Evolutionary conservation across 805 yeast genomes (phyloP).

Genomic region (Barnettozyma botsteinii): DNA sequence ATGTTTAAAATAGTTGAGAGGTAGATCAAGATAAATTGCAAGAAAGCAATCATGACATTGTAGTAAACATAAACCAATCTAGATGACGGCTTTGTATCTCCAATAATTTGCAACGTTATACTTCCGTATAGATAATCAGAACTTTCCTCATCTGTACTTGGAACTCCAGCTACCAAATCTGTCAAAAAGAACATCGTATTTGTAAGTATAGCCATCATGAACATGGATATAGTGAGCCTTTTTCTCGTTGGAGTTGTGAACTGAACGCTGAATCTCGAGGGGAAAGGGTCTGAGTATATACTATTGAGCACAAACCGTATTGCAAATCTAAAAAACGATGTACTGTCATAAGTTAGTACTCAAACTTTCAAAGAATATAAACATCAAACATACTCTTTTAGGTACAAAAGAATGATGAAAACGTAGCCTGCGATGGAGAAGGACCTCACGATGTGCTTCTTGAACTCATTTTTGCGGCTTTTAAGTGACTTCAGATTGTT

Average conservation of each 20-base stretch:
- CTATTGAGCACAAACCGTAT: constrained; percentile 34
- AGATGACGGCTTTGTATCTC: constrained; percentile 34
- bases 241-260: constrained; percentile 19
- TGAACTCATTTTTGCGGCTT: constrained; percentile 18
- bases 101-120: constrained; percentile 40
- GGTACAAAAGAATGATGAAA: constrained; percentile 20
- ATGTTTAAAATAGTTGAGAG: constrained; percentile 29
- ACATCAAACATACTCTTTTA: constrained; percentile 18
- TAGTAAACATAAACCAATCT: constrained; percentile 23
- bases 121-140: constrained; percentile 30
- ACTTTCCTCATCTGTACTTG: constrained; percentile 14
- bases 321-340: constrained; percentile 24
- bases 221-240: constrained; percentile 27
- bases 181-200: constrained; percentile 27
- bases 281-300: constrained; percentile 37
- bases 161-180: constrained; percentile 32
- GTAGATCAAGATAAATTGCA: constrained; percentile 29
- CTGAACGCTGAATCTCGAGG: constrained; percentile 25
- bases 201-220: constrained; percentile 21
- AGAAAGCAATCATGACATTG: constrained; percentile 27
- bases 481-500: constrained; percentile 17
- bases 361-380: background rate
- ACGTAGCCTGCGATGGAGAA: constrained; percentile 19
- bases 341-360: constrained; percentile 12
- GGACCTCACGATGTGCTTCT: constrained; percentile 10